These are phyloP conservation scores for Macrophomina phaseolina DNA, from an alignment of 2,329 filamentous ascomycete genomes.

Conservation along the genomic window DNA sequence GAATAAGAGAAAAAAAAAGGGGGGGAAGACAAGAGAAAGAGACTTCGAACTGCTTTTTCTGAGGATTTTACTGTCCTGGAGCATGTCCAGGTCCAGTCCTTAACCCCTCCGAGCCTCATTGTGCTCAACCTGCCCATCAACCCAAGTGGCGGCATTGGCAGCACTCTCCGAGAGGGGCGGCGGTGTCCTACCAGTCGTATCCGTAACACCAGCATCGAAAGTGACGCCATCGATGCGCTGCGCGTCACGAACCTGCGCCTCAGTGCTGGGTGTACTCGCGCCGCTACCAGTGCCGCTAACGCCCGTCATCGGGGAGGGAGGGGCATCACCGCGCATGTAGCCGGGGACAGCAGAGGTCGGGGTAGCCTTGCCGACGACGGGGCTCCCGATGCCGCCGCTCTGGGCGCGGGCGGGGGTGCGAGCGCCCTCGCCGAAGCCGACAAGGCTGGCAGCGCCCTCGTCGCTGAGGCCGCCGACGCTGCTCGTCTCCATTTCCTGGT, in stretches of 20 bases:
- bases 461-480: slow-evolving; percentile 83
- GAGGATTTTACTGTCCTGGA: not conserved
- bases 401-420: slow-evolving; percentile 54
- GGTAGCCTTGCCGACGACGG: slow-evolving; percentile 63
- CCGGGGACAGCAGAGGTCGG: slow-evolving; percentile 9
- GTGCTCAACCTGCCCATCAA: slow-evolving; percentile 20
- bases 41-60: not conserved
- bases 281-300: slow-evolving; percentile 37
- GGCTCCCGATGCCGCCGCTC: slow-evolving; percentile 76
- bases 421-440: slow-evolving; percentile 92
- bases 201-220: slow-evolving; percentile 49
- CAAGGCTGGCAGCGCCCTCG: slow-evolving; percentile 82
- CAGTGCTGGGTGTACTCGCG: slow-evolving; percentile 39
- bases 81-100: not conserved
- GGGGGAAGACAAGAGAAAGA: not conserved
- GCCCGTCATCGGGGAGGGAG: slow-evolving; percentile 40
- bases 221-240: slow-evolving; percentile 54
- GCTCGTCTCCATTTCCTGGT: slow-evolving; percentile 63
- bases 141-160: slow-evolving; percentile 25
- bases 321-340: slow-evolving; percentile 21
- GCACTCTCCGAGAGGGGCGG: slow-evolving; percentile 29
- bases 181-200: slow-evolving; percentile 46
- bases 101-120: slow-evolving; percentile 11
- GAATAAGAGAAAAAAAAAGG: not conserved
- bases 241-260: slow-evolving; percentile 48